phyloP scores from a whole-genome alignment of 768 basidiomycete species.

The Suillus subluteus region DNA sequence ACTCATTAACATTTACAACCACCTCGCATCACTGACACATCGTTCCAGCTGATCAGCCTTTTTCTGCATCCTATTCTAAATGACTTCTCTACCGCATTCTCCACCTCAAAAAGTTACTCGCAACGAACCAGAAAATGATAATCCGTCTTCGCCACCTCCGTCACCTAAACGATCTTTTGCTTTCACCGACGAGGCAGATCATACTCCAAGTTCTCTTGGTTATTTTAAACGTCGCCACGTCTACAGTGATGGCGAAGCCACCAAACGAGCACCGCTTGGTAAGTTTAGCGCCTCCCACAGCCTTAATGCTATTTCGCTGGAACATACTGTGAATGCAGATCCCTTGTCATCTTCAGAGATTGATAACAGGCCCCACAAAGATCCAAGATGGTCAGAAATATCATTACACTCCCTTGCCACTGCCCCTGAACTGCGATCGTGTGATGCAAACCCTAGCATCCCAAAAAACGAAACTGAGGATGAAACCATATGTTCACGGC shows the following conservation, averaged over 20 bases:
- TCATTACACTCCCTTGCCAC: constrained; percentile 16
- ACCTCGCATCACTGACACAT: background rate
- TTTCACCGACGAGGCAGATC: constrained; percentile 22
- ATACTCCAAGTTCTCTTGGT: constrained; percentile 9
- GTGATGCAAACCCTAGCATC: constrained; percentile 16
- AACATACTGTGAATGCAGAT: constrained; percentile 24
- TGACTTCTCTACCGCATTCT: background rate
- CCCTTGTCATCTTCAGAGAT: constrained; percentile 27
- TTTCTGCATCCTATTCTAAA: background rate
- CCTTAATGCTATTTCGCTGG: constrained; percentile 3
- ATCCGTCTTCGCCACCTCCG: constrained; percentile 17
- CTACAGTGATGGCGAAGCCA: constrained; percentile 8
- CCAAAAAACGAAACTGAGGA: constrained; percentile 7
- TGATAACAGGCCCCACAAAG: constrained; percentile 21
- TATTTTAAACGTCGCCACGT: constrained; percentile 28
- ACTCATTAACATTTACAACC: background rate
- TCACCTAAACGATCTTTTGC: constrained; percentile 27
- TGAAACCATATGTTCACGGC: constrained; percentile 28
- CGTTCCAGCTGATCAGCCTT: background rate
- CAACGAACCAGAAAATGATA: constrained; percentile 17
- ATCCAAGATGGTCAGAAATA: constrained; percentile 12
- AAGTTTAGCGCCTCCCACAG: constrained; percentile 19
- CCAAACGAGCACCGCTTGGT: constrained; percentile 29
- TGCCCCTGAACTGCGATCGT: constrained; percentile 20
- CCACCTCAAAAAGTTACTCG: background rate